phyloP scores from a whole-genome alignment of 2,329 filamentous ascomycete species.

The Didymella pinodella region DNA sequence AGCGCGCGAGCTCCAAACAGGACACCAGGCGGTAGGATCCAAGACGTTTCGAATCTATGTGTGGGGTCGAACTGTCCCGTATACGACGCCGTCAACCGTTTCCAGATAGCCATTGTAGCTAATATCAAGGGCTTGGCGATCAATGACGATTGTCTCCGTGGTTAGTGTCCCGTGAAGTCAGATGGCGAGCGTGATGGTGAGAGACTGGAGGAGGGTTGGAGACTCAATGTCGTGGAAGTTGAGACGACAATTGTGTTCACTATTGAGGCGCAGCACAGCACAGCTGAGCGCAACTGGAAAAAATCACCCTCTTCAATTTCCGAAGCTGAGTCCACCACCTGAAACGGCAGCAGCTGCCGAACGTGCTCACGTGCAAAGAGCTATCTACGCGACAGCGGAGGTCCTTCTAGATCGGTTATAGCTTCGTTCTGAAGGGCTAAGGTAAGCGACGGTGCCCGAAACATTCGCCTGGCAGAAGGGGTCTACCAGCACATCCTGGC shows the following conservation, averaged over 20 bases:
- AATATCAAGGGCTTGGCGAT: slow-evolving; percentile 17
- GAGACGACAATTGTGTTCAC: slow-evolving; percentile 11
- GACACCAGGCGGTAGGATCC: slow-evolving; percentile 73
- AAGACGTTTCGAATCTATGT: slow-evolving; percentile 80
- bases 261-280: slow-evolving; percentile 19
- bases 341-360: slow-evolving; percentile 21
- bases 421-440: neutral
- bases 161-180: neutral
- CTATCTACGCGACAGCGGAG: slow-evolving; percentile 19
- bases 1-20: slow-evolving; percentile 66
- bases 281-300: slow-evolving; percentile 18
- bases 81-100: slow-evolving; percentile 30
- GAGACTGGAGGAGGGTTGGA: neutral
- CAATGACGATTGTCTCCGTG: slow-evolving; percentile 4
- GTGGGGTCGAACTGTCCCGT: slow-evolving; percentile 55
- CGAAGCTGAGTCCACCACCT: slow-evolving; percentile 19
- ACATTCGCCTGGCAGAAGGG: slow-evolving; percentile 20
- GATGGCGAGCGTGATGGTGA: slow-evolving; percentile 3
- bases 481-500: slow-evolving; percentile 24
- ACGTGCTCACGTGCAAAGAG: slow-evolving; percentile 18
- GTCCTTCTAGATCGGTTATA: slow-evolving; percentile 1
- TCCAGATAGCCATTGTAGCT: slow-evolving; percentile 39
- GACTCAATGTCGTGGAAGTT: slow-evolving; percentile 5
- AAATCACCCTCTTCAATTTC: slow-evolving; percentile 20
- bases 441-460: slow-evolving; percentile 15